Percentiles rank a stretch among this genome's conserved stretches.
Conservation (phyloP, 441 rosid species). For the Caryocar brasiliense region DNA sequence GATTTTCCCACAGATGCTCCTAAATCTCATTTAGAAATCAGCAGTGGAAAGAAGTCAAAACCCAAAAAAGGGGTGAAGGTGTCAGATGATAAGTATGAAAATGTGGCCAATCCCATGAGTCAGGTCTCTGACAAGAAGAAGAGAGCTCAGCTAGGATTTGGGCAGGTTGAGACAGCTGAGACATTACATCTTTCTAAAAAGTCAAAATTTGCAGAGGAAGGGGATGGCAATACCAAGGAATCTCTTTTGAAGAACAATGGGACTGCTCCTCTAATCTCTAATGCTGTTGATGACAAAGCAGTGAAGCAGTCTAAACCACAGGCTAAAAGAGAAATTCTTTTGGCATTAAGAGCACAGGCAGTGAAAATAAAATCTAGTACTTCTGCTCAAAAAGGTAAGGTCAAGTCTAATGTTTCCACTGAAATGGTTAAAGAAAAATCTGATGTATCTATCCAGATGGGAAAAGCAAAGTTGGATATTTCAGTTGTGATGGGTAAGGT, state of each 20-base stretch:
- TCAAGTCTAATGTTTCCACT: slow-evolving; percentile 20
- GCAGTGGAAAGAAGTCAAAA: slow-evolving; percentile 28
- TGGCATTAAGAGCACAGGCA: slow-evolving; percentile 39
- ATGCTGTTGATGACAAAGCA: slow-evolving; percentile 25
- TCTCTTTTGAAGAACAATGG: slow-evolving; percentile 16
- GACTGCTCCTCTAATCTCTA: slow-evolving; percentile 25
- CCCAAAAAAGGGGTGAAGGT: slow-evolving; percentile 26
- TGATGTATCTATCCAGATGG: slow-evolving; percentile 5
- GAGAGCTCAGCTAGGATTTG: slow-evolving; percentile 34
- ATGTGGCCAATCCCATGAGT: slow-evolving; percentile 17
- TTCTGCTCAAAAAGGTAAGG: slow-evolving; percentile 9
- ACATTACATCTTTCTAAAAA: slow-evolving; percentile 43
- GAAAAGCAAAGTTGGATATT: slow-evolving; percentile 16
- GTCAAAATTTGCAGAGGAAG: slow-evolving; percentile 28
- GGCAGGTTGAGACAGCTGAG: slow-evolving; percentile 29
- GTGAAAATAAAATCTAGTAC: slow-evolving; percentile 7
- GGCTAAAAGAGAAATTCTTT: slow-evolving; percentile 25
- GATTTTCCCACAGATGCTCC: slow-evolving; percentile 16
- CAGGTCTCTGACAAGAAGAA: slow-evolving; percentile 32
- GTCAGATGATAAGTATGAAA: slow-evolving; percentile 24
- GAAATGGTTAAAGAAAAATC: slow-evolving; percentile 10
- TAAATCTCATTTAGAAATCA: slow-evolving; percentile 18
- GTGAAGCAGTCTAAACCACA: slow-evolving; percentile 21
- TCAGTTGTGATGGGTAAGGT: slow-evolving; percentile 11
- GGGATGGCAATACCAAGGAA: slow-evolving; percentile 25